These are phyloP conservation scores for Plasmodium coatneyi DNA, from an alignment of 169 alveolate genomes.

Conservation along the genomic window DNA sequence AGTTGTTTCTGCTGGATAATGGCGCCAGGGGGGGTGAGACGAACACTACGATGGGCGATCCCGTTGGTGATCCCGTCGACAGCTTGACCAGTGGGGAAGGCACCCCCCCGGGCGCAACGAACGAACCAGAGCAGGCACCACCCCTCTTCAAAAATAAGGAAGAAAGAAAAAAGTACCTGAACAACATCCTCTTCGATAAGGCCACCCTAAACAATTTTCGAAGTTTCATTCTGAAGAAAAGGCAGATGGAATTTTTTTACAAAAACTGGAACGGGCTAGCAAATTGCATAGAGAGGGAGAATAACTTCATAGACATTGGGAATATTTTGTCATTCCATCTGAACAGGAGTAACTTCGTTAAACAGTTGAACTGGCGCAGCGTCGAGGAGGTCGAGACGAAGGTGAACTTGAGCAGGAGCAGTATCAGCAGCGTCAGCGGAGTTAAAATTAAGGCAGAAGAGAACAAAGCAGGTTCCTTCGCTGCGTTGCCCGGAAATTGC, in stretches of 20 bases:
- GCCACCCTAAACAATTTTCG: not conserved
- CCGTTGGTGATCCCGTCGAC: not conserved
- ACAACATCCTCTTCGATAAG: not conserved
- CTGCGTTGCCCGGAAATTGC: not conserved
- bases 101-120: not conserved
- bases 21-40: not conserved
- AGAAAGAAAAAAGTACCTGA: conserved; percentile 5
- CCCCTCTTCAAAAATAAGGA: not conserved
- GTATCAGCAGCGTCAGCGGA: not conserved
- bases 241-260: conserved; percentile 26
- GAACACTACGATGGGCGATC: too few relatives aligned
- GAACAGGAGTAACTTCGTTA: conserved; percentile 5
- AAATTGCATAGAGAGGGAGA: not conserved
- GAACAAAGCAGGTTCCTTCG: not conserved
- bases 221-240: conserved; percentile 18
- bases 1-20: conserved; percentile 22
- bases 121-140: not conserved
- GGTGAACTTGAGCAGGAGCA: not conserved
- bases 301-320: conserved; percentile 1
- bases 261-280: not conserved
- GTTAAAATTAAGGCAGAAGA: not conserved
- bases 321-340: conserved; percentile 24
- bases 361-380: not conserved
- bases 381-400: conserved; percentile 18
- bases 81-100: not conserved